Conservation (phyloP, 305 asterid species). For the Petunia hybrid region DNA sequence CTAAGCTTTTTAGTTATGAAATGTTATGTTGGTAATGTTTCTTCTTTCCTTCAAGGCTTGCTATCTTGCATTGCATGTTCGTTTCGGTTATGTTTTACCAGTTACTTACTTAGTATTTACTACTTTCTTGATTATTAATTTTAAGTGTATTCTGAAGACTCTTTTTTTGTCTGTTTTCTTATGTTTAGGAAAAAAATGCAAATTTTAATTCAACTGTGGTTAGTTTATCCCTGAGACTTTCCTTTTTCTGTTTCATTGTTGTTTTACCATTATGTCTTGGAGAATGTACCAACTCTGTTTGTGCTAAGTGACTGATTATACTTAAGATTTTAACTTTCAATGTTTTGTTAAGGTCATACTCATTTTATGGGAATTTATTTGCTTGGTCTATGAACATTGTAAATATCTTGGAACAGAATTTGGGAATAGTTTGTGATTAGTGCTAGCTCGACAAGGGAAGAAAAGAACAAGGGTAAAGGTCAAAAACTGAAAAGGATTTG, state of each 20-base stretch:
- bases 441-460: conserved; percentile 12
- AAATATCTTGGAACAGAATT: background rate
- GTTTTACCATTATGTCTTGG: background rate
- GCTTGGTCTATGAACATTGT: background rate
- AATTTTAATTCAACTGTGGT: background rate
- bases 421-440: background rate
- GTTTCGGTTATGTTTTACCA: too few species aligned
- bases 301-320: background rate
- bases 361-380: background rate
- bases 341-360: background rate
- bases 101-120: background rate
- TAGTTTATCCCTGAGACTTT: background rate
- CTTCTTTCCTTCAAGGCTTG: background rate
- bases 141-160: too few species aligned
- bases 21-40: conserved; percentile 41
- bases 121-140: conserved; percentile 10
- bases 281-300: background rate
- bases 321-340: background rate
- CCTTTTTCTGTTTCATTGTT: background rate
- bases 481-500: background rate
- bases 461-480: conserved; percentile 9
- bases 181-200: background rate
- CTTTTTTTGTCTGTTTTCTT: background rate
- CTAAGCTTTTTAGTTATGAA: conserved; percentile 38
- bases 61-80: background rate